Evolutionary conservation across 148 eudicot species (phyloP).

Genomic region (Vaccinium darrowii): DNA sequence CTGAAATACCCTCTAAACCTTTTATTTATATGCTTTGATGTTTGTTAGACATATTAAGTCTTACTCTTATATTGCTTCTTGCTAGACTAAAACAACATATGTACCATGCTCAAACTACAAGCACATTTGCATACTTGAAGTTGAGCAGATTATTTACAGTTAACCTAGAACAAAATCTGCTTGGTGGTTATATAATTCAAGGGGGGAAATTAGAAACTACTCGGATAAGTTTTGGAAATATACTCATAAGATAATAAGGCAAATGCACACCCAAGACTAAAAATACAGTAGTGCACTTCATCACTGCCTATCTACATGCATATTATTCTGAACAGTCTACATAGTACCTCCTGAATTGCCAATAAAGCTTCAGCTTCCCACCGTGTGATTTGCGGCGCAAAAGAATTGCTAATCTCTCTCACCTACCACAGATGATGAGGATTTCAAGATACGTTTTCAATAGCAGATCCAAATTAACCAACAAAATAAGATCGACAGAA

Average conservation of each 20-base stretch:
- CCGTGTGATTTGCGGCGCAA: conserved; percentile 39
- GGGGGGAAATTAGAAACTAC: neutral
- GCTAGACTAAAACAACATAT: neutral
- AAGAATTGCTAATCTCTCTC: conserved; percentile 44
- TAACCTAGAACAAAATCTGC: neutral
- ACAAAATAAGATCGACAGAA: neutral
- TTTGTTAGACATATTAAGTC: too few relatives aligned
- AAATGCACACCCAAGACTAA: neutral
- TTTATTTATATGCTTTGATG: too few relatives aligned
- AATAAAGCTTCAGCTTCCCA: conserved; percentile 78
- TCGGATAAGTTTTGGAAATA: neutral
- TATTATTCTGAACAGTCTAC: neutral
- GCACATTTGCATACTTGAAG: neutral
- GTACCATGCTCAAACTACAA: neutral
- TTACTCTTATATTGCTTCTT: too few relatives aligned
- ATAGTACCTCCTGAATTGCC: conserved; percentile 68
- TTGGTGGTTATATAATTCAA: neutral
- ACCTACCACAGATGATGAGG: conserved; percentile 36
- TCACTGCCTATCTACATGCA: neutral
- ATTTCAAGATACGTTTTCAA: neutral
- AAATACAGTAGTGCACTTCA: neutral
- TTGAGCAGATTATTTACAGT: neutral
- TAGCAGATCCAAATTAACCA: neutral
- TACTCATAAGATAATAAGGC: neutral
- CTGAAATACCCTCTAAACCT: too few relatives aligned